Evolutionary conservation across 2,329 filamentous ascomycete species (phyloP).

Genomic region (Phialocephala subalpina): DNA sequence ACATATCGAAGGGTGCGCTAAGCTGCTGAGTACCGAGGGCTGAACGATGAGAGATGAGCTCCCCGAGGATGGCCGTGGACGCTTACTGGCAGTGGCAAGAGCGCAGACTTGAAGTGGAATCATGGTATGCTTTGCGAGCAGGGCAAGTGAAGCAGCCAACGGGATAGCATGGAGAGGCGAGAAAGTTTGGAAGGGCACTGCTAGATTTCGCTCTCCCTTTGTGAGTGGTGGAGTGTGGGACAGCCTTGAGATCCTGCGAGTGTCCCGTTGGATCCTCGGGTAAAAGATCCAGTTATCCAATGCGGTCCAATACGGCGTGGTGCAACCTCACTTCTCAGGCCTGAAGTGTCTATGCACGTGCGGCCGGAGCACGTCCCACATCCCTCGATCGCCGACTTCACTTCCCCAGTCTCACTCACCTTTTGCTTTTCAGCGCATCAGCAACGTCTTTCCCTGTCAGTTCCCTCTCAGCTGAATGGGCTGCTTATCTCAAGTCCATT

Average conservation of each 20-base stretch:
- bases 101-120: background rate
- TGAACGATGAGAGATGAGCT: background rate
- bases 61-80: background rate
- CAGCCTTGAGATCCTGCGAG: background rate
- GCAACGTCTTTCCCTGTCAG: background rate
- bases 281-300: background rate
- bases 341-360: constrained; percentile 2
- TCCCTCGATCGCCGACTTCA: constrained; percentile 8
- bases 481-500: background rate
- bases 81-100: background rate
- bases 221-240: too few relatives aligned
- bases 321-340: background rate
- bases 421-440: background rate
- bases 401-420: background rate
- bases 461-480: background rate
- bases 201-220: background rate
- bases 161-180: background rate
- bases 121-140: background rate
- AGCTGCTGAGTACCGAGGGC: constrained; percentile 10
- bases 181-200: background rate
- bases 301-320: background rate
- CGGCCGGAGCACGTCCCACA: background rate
- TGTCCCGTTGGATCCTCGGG: background rate
- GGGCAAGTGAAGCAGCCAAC: background rate
- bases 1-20: constrained; percentile 9